These are phyloP conservation scores for Nemania diffusa DNA, from an alignment of 2,329 filamentous ascomycete species.

Conservation along the genomic window DNA sequence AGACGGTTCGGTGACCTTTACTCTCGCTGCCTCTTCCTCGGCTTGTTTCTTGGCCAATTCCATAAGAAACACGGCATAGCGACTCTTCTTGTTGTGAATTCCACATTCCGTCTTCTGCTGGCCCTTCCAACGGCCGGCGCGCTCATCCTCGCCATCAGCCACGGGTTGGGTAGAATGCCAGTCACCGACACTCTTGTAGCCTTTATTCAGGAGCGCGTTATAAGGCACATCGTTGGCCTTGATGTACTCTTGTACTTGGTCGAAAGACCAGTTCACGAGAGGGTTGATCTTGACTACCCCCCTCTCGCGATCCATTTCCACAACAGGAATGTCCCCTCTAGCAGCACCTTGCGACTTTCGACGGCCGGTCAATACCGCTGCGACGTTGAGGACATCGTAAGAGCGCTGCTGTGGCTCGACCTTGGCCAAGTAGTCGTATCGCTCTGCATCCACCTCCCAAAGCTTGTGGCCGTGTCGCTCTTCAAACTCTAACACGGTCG, in stretches of 20 bases:
- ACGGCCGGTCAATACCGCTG: conserved; percentile 90
- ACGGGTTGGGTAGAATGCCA: conserved; percentile 97
- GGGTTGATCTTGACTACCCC: conserved; percentile 98
- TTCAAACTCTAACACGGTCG: conserved; percentile 81
- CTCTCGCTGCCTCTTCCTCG: neutral
- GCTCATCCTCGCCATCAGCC: conserved; percentile 90
- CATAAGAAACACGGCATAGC: conserved; percentile 69
- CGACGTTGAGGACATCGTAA: conserved; percentile 86
- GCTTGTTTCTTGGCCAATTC: conserved; percentile 17
- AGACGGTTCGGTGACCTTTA: neutral
- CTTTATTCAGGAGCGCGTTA: conserved; percentile 87
- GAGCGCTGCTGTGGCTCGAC: conserved; percentile 95
- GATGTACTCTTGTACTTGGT: conserved; percentile 89
- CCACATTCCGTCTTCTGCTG: conserved; percentile 96
- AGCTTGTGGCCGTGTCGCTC: conserved; percentile 82
- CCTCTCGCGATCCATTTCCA: conserved; percentile 88
- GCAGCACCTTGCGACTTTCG: conserved; percentile 92
- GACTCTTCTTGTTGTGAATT: conserved; percentile 96
- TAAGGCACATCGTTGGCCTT: conserved; percentile 88
- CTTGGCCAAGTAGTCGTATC: conserved; percentile 98
- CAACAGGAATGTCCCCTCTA: conserved; percentile 87
- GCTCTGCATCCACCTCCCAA: conserved; percentile 85
- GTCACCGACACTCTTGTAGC: conserved; percentile 97
- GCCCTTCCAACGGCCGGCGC: conserved; percentile 96
- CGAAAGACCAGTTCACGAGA: conserved; percentile 90